Conservation (phyloP, 73 alveolate genomes). For the Effrenium voratum region DNA sequence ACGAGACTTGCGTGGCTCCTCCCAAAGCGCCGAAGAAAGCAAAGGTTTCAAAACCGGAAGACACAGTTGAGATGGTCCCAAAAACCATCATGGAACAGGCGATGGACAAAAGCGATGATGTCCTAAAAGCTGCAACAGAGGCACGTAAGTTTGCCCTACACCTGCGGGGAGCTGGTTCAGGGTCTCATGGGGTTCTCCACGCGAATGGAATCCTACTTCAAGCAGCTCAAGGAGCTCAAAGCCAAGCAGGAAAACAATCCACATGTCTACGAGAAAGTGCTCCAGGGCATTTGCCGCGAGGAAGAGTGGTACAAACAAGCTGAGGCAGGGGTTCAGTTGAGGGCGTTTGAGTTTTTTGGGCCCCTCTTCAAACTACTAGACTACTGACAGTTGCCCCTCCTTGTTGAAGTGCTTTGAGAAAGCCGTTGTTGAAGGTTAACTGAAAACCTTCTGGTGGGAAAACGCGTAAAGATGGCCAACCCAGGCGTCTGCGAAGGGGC, state of each 20-base stretch:
- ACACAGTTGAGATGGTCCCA: neutral
- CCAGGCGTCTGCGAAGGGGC: neutral
- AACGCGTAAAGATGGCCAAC: neutral
- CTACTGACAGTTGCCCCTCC: neutral
- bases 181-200: neutral
- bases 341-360: neutral
- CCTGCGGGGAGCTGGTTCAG: neutral
- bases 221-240: neutral
- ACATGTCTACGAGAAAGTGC: neutral
- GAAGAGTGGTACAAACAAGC: conserved; percentile 21
- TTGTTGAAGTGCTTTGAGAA: neutral
- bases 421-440: neutral
- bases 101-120: neutral
- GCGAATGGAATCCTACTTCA: neutral
- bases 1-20: too few relatives aligned
- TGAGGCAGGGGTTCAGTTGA: neutral
- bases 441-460: neutral
- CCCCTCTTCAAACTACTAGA: neutral
- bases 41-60: neutral
- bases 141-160: neutral
- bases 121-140: neutral
- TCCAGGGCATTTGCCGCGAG: neutral
- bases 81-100: neutral
- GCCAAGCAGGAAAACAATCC: neutral
- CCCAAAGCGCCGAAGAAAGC: neutral